Base-by-base conservation (phyloP, 495 filamentous ascomycete species). In the Emericellopsis terricola region DNA sequence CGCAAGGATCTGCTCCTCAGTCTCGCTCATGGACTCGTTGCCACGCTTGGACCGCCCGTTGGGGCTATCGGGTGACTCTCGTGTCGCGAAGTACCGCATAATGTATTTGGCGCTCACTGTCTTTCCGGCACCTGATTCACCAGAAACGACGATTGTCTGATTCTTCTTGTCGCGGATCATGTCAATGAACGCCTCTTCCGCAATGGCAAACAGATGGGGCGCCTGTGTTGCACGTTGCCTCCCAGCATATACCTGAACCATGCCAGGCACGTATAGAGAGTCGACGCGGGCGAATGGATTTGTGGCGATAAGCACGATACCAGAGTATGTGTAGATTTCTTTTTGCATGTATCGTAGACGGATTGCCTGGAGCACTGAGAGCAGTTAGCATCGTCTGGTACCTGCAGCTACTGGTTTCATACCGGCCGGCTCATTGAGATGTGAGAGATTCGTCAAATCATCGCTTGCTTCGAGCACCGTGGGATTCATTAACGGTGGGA, bases 71-170 rank as follows among this genome's bases (percentile, higher is more conserved):
- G 91, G 83, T 2, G 87, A 79, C 60, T 96, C 86, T 60, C 92
- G 72, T 21, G 91, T 99, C 38, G 89, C 91, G 57, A 99, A 99
- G 60, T 99, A 99, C 47, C 89, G 68, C 89, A 99, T 99, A 49
- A 99, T 96, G 53, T 99, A 99, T 54, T 99, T 99, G 26, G 89
- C 89, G 55, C 91, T 96, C 49, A 99, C 89, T 0, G 89, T 99
- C 57, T 99, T 99, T 37, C 89, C 89, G 38, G 89, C 89, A 62
- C 89, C 89, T 30, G 89, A 99, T 57, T 99, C 89, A 47, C 89
- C 89, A 13, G 91, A 96, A 4, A 99, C 89, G 34, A 99, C 89
- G 35, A 99, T 87, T 21, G 89, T 99, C 59, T 99, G 89, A 54
- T 99, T 99, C 51, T 82, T 85, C 31, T 68, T 66, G 56, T 94